Percentiles rank a stretch among this genome's conserved stretches.
phyloP scores from a whole-genome alignment of 1,139 yeast genomes.

The Kodamaea ohmeri region DNA sequence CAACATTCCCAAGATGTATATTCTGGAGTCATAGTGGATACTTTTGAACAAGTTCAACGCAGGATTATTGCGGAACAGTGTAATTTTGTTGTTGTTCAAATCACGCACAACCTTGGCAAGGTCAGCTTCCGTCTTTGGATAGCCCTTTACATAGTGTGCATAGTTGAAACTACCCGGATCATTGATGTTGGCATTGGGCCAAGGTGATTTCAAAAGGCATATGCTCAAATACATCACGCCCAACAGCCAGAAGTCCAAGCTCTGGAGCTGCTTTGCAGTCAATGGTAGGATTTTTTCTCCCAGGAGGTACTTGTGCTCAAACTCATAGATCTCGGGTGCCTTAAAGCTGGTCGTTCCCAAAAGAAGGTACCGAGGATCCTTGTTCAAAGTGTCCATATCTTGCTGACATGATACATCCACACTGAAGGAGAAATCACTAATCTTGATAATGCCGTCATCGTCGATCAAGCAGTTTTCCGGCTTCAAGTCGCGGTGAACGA shows the following conservation, averaged over 20 bases:
- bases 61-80: slow-evolving; percentile 25
- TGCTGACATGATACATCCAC: slow-evolving; percentile 23
- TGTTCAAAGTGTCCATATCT: slow-evolving; percentile 17
- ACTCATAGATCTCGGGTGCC: slow-evolving; percentile 50
- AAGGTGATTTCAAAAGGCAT: slow-evolving; percentile 45
- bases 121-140: slow-evolving; percentile 12
- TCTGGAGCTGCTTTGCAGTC: slow-evolving; percentile 21
- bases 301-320: slow-evolving; percentile 18
- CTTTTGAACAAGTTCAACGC: slow-evolving; percentile 34
- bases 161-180: slow-evolving; percentile 16
- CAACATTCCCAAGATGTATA: slow-evolving; percentile 31
- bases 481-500: slow-evolving; percentile 54
- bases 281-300: slow-evolving; percentile 8
- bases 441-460: slow-evolving; percentile 41
- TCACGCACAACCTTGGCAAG: slow-evolving; percentile 14
- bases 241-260: slow-evolving; percentile 50
- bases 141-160: slow-evolving; percentile 13
- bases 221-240: slow-evolving; percentile 50
- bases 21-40: slow-evolving; percentile 41
- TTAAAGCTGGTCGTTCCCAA: slow-evolving; percentile 56
- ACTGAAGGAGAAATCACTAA: slow-evolving; percentile 55
- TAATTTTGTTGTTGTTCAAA: slow-evolving; percentile 16
- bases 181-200: slow-evolving; percentile 37
- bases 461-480: slow-evolving; percentile 55
- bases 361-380: slow-evolving; percentile 27